phyloP scores from a whole-genome alignment of 2,329 filamentous ascomycete species.

The Purpureocillium takamizusanense region DNA sequence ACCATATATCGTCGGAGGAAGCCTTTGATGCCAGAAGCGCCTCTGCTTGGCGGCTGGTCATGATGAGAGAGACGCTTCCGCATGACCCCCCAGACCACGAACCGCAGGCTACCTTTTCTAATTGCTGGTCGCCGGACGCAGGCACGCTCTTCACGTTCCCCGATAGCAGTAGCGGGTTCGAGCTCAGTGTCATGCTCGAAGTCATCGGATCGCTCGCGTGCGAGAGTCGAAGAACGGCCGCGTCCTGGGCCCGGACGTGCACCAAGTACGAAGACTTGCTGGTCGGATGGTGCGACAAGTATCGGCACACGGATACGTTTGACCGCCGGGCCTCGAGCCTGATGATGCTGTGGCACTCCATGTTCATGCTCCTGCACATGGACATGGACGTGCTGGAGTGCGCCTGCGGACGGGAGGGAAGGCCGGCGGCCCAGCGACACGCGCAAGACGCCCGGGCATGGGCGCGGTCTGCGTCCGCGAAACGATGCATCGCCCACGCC shows the following conservation, averaged over 20 bases:
- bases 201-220: not conserved
- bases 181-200: not conserved
- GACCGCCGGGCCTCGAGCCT: constrained; percentile 2
- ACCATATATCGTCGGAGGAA: not conserved
- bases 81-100: not conserved
- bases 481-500: constrained; percentile 2
- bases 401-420: constrained; percentile 2
- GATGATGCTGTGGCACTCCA: constrained; percentile 4
- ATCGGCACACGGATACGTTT: not conserved
- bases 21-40: constrained; percentile 1
- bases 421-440: not conserved
- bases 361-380: constrained; percentile 2
- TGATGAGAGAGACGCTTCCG: not conserved
- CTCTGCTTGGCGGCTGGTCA: not conserved
- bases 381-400: constrained; percentile 1
- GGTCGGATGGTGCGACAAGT: not conserved
- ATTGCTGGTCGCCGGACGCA: not conserved
- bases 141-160: no score
- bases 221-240: not conserved
- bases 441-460: no score
- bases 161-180: not conserved
- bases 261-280: not conserved
- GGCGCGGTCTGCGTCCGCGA: not conserved
- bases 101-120: not conserved
- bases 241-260: not conserved